phyloP scores from a whole-genome alignment of 768 basidiomycete species.

The Panaeolus papilionaceus region DNA sequence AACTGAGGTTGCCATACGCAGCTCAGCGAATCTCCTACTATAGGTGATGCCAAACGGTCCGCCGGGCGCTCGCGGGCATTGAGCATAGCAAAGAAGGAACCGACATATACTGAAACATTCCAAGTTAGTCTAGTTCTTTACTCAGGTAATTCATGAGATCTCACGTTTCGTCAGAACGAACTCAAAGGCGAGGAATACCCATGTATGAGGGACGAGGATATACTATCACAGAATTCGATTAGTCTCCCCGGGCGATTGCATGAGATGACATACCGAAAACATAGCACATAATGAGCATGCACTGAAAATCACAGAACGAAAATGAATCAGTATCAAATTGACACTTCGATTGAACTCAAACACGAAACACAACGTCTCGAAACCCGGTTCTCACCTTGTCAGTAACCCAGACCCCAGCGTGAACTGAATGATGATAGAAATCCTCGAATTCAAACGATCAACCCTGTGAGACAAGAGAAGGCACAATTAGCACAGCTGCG shows the following conservation, averaged over 20 bases:
- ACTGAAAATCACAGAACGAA: conserved; percentile 28
- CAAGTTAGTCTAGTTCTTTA: too few relatives aligned
- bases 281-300: conserved; percentile 51
- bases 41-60: neutral
- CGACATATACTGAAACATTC: conserved; percentile 46
- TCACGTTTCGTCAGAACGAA: conserved; percentile 52
- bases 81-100: conserved; percentile 53
- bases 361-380: neutral
- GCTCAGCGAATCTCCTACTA: conserved; percentile 15
- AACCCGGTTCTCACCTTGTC: conserved; percentile 36
- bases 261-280: conserved; percentile 40
- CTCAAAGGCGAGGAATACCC: conserved; percentile 48
- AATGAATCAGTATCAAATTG: neutral
- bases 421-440: conserved; percentile 44
- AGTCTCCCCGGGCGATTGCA: too few relatives aligned
- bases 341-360: neutral
- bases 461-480: neutral
- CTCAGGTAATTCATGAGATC: conserved; percentile 16
- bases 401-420: conserved; percentile 44
- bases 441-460: conserved; percentile 37
- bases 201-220: conserved; percentile 48
- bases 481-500: conserved; percentile 12
- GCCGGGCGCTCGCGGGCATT: conserved; percentile 44
- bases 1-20: conserved; percentile 19
- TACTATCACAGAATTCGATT: conserved; percentile 35